A percentile compares a stretch with the other conserved stretches of the same genome.
phyloP scores from a whole-genome alignment of 2,329 filamentous ascomycete species.

The Cladosporium sp. region DNA sequence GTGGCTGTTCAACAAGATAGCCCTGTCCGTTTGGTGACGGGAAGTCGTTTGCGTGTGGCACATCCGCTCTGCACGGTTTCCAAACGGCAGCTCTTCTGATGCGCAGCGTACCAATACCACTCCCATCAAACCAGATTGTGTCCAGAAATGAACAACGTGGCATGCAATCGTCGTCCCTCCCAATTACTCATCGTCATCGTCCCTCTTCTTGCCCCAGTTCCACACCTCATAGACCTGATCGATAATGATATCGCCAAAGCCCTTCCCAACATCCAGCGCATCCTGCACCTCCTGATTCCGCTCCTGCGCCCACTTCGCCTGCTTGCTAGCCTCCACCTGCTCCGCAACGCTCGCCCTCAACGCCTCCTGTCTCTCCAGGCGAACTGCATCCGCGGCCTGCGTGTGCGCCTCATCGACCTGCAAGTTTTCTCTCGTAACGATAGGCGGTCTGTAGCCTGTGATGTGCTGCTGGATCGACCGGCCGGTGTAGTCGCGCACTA shows the following conservation, averaged over 20 bases:
- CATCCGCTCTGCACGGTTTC: background rate
- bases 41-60: constrained; percentile 4
- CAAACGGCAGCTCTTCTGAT: background rate
- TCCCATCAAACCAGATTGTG: background rate
- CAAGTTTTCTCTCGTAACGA: background rate
- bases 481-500: constrained; percentile 40
- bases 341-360: constrained; percentile 31
- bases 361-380: constrained; percentile 27
- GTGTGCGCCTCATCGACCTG: constrained; percentile 8
- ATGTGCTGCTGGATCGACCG: constrained; percentile 35
- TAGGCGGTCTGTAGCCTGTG: constrained; percentile 16
- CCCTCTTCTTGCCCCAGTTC: constrained; percentile 38
- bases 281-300: constrained; percentile 48
- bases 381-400: constrained; percentile 13
- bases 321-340: constrained; percentile 31
- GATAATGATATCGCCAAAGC: constrained; percentile 40
- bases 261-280: constrained; percentile 40
- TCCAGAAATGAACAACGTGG: background rate
- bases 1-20: background rate
- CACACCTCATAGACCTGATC: constrained; percentile 42
- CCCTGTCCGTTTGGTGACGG: background rate
- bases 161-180: background rate
- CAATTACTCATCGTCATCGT: constrained; percentile 33
- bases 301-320: constrained; percentile 46
- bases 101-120: background rate